Evolutionary conservation across 805 yeast genomes (phyloP), one percentile per base, ranked within the genome.

Genomic region (Metschnikowia continentalis): DNA sequence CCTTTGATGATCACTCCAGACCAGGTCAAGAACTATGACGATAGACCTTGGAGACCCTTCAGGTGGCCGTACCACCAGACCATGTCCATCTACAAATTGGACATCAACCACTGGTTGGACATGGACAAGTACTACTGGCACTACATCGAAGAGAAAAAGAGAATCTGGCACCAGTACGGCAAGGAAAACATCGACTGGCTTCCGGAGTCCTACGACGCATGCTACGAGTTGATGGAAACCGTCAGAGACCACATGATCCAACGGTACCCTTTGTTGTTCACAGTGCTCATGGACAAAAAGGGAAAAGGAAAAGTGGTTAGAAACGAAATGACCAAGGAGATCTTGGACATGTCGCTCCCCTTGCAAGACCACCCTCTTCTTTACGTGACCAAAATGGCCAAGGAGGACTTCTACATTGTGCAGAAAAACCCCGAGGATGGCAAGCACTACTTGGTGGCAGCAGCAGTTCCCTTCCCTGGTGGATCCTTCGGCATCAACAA

Each of bases 11-110:
- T 85, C 47, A 83, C 87, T 0, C 87, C 88, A 2, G 89, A 85
- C 45, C 81, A 82, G 57, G 86, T 84, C 10, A 70, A 71, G 54
- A 77, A 75, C 22, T 82, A 83, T 60, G 88, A 85, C 58, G 90
- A 83, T 59, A 73, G 90, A 62, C 90, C 90, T 11, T 85, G 90
- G 90, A 74, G 90, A 67, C 90, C 90, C 7, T 85, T 85, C 68
- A 72, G 90, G 60, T 83, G 87, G 84, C 90, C 90, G 30, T 85
- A 85, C 61, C 89, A 84, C 65, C 90, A 85, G 66, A 85, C 90
- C 1, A 85, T 85, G 90, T 78, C 86, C 14, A 83, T 85, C 45
- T 84, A 77, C 70, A 82, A 81, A 62, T 72, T 85, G n/a, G 88
- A 84, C 61, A 72, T 83, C 35, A 84, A 84, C 64, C 86, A 85